phyloP scores from a whole-genome alignment of 768 basidiomycete genomes.

The Russula dissimulans region DNA sequence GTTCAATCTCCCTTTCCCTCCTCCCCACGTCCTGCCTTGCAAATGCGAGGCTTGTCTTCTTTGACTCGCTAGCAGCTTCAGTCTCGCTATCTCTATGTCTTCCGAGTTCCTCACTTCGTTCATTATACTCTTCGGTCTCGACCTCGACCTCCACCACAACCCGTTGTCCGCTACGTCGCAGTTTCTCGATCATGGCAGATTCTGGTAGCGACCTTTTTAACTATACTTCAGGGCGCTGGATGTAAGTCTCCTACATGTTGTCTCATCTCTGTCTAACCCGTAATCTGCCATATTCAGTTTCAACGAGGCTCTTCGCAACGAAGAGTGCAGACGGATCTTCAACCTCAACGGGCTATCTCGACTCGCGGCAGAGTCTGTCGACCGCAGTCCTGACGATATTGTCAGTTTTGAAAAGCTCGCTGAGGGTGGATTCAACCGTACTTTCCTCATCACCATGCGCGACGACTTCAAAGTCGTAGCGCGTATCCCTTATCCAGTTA shows the following conservation, averaged over 20 bases:
- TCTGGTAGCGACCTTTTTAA: conserved; percentile 19
- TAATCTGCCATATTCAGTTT: conserved; percentile 6
- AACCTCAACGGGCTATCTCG: conserved; percentile 33
- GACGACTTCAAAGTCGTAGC: conserved; percentile 23
- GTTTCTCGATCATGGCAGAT: not conserved
- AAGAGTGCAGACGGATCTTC: conserved; percentile 37
- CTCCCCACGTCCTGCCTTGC: too few species aligned
- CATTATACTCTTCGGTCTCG: not conserved
- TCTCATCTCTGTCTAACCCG: conserved; percentile 8
- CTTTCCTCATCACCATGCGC: conserved; percentile 25
- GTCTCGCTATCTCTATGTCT: too few species aligned
- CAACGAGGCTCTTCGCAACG: conserved; percentile 33
- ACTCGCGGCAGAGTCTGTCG: conserved; percentile 37
- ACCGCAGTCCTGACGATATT: conserved; percentile 31
- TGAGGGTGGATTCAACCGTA: conserved; percentile 31
- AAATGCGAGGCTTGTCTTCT: too few species aligned
- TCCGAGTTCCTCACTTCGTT: too few species aligned
- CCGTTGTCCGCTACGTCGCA: not conserved
- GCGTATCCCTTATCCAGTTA: conserved; percentile 9
- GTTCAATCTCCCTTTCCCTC: too few species aligned
- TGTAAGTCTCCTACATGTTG: conserved; percentile 20
- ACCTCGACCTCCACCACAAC: not conserved
- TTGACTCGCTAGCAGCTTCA: too few species aligned
- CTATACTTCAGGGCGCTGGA: conserved; percentile 25
- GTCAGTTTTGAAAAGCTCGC: conserved; percentile 32